These are phyloP conservation scores for Chloropicon primus DNA, from an alignment of 139 green algal species.

Conservation along the genomic window DNA sequence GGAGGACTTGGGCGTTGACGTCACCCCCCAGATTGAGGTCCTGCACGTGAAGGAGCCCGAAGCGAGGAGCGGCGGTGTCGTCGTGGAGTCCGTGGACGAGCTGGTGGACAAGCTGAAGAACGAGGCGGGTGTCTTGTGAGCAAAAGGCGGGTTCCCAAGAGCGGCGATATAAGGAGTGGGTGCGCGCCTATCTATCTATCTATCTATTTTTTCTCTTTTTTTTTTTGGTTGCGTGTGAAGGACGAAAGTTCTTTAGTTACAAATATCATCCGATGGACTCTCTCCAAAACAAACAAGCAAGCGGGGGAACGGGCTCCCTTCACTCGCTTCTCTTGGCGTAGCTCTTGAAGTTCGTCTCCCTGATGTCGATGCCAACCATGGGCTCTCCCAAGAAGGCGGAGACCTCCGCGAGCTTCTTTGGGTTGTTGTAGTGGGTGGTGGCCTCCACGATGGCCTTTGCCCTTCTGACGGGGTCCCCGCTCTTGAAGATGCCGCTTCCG, in stretches of 20 bases:
- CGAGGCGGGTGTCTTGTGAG: constrained; percentile 27
- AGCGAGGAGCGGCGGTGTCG: constrained; percentile 12
- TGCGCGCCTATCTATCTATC: neutral
- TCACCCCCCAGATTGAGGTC: constrained; percentile 24
- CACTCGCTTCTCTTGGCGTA: constrained; percentile 78
- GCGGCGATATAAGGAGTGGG: too few species aligned
- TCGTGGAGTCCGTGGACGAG: constrained; percentile 36
- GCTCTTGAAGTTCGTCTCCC: constrained; percentile 62
- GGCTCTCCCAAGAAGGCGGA: constrained; percentile 76
- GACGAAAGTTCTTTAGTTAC: too few species aligned
- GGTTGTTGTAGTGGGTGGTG: constrained; percentile 97
- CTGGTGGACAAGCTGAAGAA: constrained; percentile 61
- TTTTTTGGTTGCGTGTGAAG: too few species aligned
- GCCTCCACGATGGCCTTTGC: constrained; percentile 94
- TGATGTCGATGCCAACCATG: constrained; percentile 96
- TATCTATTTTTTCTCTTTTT: neutral
- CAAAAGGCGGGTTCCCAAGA: too few species aligned
- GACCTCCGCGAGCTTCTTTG: constrained; percentile 85
- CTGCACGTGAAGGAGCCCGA: neutral
- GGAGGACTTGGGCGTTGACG: constrained; percentile 37
- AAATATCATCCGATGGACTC: too few species aligned
- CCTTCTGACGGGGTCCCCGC: constrained; percentile 74
- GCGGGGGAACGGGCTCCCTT: neutral
- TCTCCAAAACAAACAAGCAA: too few species aligned
- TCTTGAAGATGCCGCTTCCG: constrained; percentile 98